Evolutionary conservation across 164 flowering plant genomes (phyloP), one percentile per base, ranked within the genome.

Genomic region (Tinospora cordifolia): DNA sequence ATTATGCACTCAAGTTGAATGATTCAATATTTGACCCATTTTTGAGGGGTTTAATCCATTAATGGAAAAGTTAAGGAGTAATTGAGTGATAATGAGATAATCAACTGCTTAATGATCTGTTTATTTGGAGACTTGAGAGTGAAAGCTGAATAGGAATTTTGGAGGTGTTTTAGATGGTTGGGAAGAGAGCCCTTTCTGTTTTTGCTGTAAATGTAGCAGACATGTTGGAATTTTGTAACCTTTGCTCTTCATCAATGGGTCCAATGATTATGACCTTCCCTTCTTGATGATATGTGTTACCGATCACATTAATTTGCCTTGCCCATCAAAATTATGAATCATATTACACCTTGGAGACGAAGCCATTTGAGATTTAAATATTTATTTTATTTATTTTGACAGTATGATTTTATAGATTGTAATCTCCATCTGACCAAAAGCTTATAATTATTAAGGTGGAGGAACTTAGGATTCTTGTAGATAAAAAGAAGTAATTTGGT

Each of bases 1-100:
- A 60, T 60, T 25, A 24, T n/a, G 30, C 25, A 60, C 25, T 24
- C 36, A 24, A 60, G 30, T 60, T 60, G 34, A 60, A 24, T 60
- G 17, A 60, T 60, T 24, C 17, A 14, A 26, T 60, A 24, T 13
- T 60, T 40, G 46, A 21, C 60, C 22, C 30, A 60, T 41, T 69
- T 30, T 39, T 41, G 38, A 14, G 30, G 14, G 47, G 24, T 54
- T 54, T 71, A 65, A 51, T 65, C 38, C 44, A 38, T 65, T 49
- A 25, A 63, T 34, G 65, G 46, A 27, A 64, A 39, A 25, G 57
- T 26, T 72, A 59, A 21, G n/a, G 41, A 66, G 65, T 59, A n/a
- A 60, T 59, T 40, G 65, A 57, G 41, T 59, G 57, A 66, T 72
- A 54, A 58, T 59, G 69, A 72, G 47, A 72, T 59, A 70, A 66